Percentiles rank a stretch among this genome's conserved stretches.
Evolutionary conservation across 352 stramenopile genomes (phyloP).

Genomic region (Phytophthora ohioensis): DNA sequence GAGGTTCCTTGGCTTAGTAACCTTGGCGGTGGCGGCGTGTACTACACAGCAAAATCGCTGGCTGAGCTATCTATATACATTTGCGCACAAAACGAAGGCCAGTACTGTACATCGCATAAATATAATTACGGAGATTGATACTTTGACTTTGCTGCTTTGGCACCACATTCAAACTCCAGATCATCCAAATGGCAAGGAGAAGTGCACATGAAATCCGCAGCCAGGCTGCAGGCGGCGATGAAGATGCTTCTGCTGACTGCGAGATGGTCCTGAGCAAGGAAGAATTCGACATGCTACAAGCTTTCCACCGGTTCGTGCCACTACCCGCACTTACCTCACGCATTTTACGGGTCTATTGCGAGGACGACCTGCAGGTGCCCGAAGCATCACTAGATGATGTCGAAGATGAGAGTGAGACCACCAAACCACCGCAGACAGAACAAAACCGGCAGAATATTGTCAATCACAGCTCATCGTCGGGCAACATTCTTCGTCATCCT

Average conservation of each 20-base stretch:
- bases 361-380: constrained; percentile 62
- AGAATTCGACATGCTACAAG: constrained; percentile 65
- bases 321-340: constrained; percentile 59
- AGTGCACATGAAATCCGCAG: constrained; percentile 21
- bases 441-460: neutral
- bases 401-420: neutral
- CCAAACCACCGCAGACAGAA: neutral
- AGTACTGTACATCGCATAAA: constrained; percentile 21
- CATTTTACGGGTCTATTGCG: constrained; percentile 61
- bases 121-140: constrained; percentile 13
- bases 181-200: constrained; percentile 17
- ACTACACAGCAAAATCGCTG: too few species aligned
- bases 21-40: too few species aligned
- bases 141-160: neutral
- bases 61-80: constrained; percentile 11
- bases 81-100: neutral
- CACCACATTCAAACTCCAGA: neutral
- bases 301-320: constrained; percentile 64
- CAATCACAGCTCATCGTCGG: constrained; percentile 25
- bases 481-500: constrained; percentile 37
- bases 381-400: constrained; percentile 22
- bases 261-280: constrained; percentile 63
- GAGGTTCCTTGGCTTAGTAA: too few species aligned
- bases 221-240: constrained; percentile 5
- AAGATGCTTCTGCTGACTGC: constrained; percentile 22